A percentile compares a stretch with the other conserved stretches of the same genome.
These are phyloP conservation scores for Simplicillium aogashimaense DNA, from an alignment of 2,329 filamentous ascomycete genomes.

Conservation along the genomic window DNA sequence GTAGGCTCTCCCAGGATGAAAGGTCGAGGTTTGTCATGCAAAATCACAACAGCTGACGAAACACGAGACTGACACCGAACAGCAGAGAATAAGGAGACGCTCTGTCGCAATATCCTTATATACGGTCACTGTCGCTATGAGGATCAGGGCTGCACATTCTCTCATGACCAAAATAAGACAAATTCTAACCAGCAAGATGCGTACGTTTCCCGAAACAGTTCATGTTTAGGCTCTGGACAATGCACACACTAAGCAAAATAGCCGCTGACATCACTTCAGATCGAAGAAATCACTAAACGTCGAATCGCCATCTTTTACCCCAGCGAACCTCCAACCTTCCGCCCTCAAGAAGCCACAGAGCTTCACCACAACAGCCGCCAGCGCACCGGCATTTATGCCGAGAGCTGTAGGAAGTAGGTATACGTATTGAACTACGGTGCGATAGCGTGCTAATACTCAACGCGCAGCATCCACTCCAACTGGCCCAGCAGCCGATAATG, in stretches of 20 bases:
- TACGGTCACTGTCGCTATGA: conserved; percentile 90
- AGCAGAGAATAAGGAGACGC: conserved; percentile 74
- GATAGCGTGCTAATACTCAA: not conserved
- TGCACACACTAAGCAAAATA: not conserved
- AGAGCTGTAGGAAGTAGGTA: conserved; percentile 40
- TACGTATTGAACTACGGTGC: not conserved
- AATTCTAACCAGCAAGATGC: conserved; percentile 12
- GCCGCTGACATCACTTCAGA: conserved; percentile 16
- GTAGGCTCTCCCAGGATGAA: conserved; percentile 48
- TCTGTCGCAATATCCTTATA: conserved; percentile 87
- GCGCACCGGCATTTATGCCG: conserved; percentile 76
- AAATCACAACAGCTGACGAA: not conserved
- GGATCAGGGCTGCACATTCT: conserved; percentile 84
- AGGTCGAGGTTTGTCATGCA: conserved; percentile 36
- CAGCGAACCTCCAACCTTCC: conserved; percentile 39
- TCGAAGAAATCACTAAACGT: conserved; percentile 79
- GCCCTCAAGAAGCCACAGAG: conserved; percentile 54
- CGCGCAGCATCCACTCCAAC: conserved; percentile 24
- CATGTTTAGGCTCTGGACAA: conserved; percentile 23
- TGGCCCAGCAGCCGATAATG: conserved; percentile 18
- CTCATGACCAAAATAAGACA: conserved; percentile 65
- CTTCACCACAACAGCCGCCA: conserved; percentile 85
- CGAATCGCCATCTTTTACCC: conserved; percentile 92
- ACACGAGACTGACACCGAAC: conserved; percentile 4
- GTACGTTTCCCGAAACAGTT: conserved; percentile 2